Evolutionary conservation across 352 stramenopile species (phyloP), one percentile per base, ranked within the genome.

Genomic region (Phytophthora sp.): DNA sequence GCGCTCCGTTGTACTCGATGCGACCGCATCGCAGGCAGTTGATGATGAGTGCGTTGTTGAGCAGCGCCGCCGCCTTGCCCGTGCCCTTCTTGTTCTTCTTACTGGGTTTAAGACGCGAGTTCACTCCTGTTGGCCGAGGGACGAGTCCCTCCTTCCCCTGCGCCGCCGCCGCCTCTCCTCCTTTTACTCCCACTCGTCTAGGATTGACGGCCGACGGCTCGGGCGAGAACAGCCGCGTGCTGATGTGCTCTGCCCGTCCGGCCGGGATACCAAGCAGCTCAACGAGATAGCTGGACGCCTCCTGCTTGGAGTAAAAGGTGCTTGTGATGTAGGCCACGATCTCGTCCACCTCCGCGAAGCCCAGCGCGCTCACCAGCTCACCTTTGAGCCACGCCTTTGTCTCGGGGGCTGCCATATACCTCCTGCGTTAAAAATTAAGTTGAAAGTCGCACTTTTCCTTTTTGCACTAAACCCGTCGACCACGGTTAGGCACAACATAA

Each of bases 321-420:
- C 39, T 78, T 36, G 73, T 65, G 24, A 91, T 65, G 57, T 93
- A 89, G 13, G 29, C 49, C 9, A 80, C 73, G 55, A 93, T 93
- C 55, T 93, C 84, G 29, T 87, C 77, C 35, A 93, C 84, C 50
- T 93, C 82, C 6, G 66, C 54, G 67, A 93, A 93, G 50, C 84
- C 84, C 54, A 93, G 69, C 23, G 81, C 80, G 57, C 57, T 76
- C 74, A 71, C 64, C 30, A 90, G 73, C 76, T 92, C 84, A 15
- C 41, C 21, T 61, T 82, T 85, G 38, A 92, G 78, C 82, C 78
- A 90, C 39, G 60, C 27, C 23, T 55, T 75, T n/a, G 69, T 84
- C 21, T 68, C 53, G 24, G 62, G 35, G 63, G 76, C 67, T 8
- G 36, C n/a, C 52, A 76, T 76, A 55, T 30, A 20, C 20, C 38